phyloP scores from a whole-genome alignment of 345 rosid genomes.

The Salix viminalis region DNA sequence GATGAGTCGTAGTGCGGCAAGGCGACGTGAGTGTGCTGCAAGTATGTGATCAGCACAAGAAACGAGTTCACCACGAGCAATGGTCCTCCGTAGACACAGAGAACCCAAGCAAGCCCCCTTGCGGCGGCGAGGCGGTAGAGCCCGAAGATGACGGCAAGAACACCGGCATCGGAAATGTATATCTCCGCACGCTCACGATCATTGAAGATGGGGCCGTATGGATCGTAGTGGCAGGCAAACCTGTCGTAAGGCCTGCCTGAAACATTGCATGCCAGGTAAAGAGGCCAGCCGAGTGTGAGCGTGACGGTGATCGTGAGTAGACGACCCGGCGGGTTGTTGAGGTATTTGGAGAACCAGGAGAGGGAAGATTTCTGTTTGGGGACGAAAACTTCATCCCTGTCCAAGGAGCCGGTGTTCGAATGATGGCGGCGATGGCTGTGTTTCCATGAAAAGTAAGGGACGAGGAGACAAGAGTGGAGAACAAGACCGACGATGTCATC shows the following conservation, averaged over 20 bases:
- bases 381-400: slow-evolving; percentile 29
- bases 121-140: slow-evolving; percentile 17
- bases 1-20: slow-evolving; percentile 29
- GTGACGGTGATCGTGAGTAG: slow-evolving; percentile 13
- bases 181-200: slow-evolving; percentile 21
- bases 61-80: slow-evolving; percentile 24
- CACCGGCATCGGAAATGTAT: slow-evolving; percentile 21
- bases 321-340: slow-evolving; percentile 30
- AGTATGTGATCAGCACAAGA: slow-evolving; percentile 23
- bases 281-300: slow-evolving; percentile 31
- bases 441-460: slow-evolving; percentile 40
- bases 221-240: slow-evolving; percentile 32
- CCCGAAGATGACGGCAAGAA: slow-evolving; percentile 17
- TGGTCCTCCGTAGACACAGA: slow-evolving; percentile 25
- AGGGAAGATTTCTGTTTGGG: slow-evolving; percentile 19
- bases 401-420: slow-evolving; percentile 31
- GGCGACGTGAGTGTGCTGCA: slow-evolving; percentile 34
- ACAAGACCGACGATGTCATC: slow-evolving; percentile 26
- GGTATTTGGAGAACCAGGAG: slow-evolving; percentile 26
- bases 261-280: slow-evolving; percentile 27
- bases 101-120: slow-evolving; percentile 23
- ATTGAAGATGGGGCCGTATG: slow-evolving; percentile 21
- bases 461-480: slow-evolving; percentile 27
- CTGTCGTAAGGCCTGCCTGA: slow-evolving; percentile 32
- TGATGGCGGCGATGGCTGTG: slow-evolving; percentile 36